Evolutionary conservation across 2,329 filamentous ascomycete genomes (phyloP), one percentile per base, ranked within the genome.

Genomic region (Allantophomopsis lycopodina): DNA sequence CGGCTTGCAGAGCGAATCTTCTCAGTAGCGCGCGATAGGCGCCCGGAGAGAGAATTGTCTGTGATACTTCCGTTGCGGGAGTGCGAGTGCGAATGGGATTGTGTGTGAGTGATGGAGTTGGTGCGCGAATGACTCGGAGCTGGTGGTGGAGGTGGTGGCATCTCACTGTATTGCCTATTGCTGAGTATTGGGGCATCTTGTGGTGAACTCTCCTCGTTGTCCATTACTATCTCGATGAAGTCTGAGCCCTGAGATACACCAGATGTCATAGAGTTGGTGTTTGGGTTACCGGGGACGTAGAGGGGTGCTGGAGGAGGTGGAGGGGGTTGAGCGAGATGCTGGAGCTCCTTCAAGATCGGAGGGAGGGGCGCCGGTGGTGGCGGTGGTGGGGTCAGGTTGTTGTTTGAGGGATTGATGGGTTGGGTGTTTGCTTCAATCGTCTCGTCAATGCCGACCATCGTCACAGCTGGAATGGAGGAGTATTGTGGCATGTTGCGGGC

Each of bases 151-250:
- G 65, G 53, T 32, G 18, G 48, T 7, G 47, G 42, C 14, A 37
- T n/a, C 18, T 37, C 35, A 14, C 10, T 37, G 23, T 28, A 28
- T 28, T 28, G 5, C 44, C 35, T 10, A 45, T 46, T 7, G 41
- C 41, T 23, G 50, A 21, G 39, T 32, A 39, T 12, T 28, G 12
- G 36, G 40, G 18, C 23, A 8, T 28, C 23, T 8, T 28, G 23
- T 43, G 41, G n/a, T 40, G 33, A 20, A 42, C 32, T n/a, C 32
- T 41, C 65, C 5, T 75, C 70, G 2, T 76, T 71, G 46, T 79
- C 74, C 68, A 76, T 76, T 37, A 80, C 73, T 44, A 80, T 76
- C 53, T 80, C 75, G 46, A 80, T 78, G 50, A 74, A 69, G 4
- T 69, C 73, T 0, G 71, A 68, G 7, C 63, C 65, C 55, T 44